Evolutionary conservation across 805 yeast genomes (phyloP).

Genomic region (Danielia oregonensis): DNA sequence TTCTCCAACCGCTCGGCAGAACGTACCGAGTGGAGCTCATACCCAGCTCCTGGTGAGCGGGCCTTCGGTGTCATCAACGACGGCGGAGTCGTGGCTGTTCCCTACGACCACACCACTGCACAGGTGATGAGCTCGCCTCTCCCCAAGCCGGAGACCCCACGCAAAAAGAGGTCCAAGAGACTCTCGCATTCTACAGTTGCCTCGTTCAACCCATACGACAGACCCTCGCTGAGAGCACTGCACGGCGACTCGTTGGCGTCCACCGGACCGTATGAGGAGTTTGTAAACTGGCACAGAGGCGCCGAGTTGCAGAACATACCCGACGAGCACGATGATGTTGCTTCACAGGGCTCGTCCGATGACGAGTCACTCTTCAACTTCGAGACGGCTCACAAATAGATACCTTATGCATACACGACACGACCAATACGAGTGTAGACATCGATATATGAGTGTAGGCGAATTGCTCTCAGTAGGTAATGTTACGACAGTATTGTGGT

Average conservation of each 20-base stretch:
- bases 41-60: neutral
- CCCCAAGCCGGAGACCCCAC: conserved; percentile 1
- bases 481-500: too few species aligned
- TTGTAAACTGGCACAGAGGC: neutral
- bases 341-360: conserved; percentile 6
- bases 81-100: conserved; percentile 9
- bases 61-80: conserved; percentile 3
- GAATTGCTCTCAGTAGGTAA: too few species aligned
- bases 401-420: too few species aligned
- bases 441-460: too few species aligned
- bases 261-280: conserved; percentile 10
- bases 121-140: neutral
- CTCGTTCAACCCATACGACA: conserved; percentile 11
- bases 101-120: conserved; percentile 8
- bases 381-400: conserved; percentile 1
- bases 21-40: too few species aligned
- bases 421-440: too few species aligned
- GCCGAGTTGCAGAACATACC: neutral
- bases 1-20: too few species aligned
- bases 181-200: neutral
- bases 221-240: neutral
- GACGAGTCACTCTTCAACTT: conserved; percentile 13
- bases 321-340: conserved; percentile 3
- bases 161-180: neutral
- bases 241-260: conserved; percentile 2